Conservation (phyloP, 208 protist genomes). For the Trypanosoma rangeli region DNA sequence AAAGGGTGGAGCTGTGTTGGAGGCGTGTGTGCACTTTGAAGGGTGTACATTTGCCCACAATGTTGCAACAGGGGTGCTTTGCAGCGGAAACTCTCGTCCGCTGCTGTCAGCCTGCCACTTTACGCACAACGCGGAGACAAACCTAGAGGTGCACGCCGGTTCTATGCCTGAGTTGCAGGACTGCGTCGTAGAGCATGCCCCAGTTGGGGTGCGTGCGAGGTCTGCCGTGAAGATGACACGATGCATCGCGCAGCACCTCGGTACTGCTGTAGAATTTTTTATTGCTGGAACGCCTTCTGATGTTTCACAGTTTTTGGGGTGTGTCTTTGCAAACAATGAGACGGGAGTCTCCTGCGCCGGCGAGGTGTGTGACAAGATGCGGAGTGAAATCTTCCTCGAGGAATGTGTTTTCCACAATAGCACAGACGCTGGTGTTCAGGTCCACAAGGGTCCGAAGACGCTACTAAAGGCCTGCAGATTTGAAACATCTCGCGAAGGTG, state of each 20-base stretch:
- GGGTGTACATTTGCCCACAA: conserved; percentile 23
- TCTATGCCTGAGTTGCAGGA: conserved; percentile 17
- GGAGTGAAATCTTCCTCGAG: conserved; percentile 4
- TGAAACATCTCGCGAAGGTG: conserved; percentile 17
- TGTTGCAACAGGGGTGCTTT: conserved; percentile 9
- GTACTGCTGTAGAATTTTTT: conserved; percentile 10
- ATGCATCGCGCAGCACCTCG: conserved; percentile 18
- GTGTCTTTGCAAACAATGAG: conserved; percentile 18
- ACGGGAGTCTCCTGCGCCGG: conserved; percentile 16
- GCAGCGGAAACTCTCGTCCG: background rate
- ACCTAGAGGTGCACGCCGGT: background rate
- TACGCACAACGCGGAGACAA: conserved; percentile 10
- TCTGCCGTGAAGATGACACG: conserved; percentile 16
- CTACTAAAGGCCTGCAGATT: conserved; percentile 9
- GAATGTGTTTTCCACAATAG: conserved; percentile 17
- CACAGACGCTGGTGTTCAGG: background rate
- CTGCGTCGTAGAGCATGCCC: conserved; percentile 20
- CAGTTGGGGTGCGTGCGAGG: conserved; percentile 14
- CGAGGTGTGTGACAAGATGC: background rate
- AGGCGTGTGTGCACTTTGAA: conserved; percentile 11
- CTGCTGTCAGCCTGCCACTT: conserved; percentile 17
- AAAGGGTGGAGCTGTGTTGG: conserved; percentile 20
- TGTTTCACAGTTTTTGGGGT: background rate
- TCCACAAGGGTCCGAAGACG: conserved; percentile 6
- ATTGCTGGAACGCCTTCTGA: background rate